Base-by-base conservation (phyloP, 306 rosid species). In the Macrotyloma uniflorum region DNA sequence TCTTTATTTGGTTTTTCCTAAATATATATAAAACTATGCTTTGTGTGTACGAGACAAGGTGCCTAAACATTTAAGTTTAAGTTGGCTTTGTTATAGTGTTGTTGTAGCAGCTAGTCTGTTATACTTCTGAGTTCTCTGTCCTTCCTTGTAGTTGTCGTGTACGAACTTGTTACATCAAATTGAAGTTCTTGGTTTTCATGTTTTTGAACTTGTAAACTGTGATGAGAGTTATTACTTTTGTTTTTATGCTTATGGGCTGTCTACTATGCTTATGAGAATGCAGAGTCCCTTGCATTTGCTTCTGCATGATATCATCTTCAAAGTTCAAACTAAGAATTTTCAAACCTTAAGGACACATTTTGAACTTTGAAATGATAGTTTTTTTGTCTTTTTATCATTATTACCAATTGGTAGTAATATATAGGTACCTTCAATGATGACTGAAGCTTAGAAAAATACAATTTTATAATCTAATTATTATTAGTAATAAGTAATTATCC, bases 51-150 rank as follows among this genome's bases (percentile, higher is more conserved):
- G 26, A 33, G 67, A 15, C 23, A 61, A 49, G 8, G 30, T 30
- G n/a, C 46, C 11, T 50, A n/a, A 16, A 11, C 10, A 18, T 18
- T 49, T 19, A 50, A 30, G 23, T 33, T 6, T 26, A 26, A 26
- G 28, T 26, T 26, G 6, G 38, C 55, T 43, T 14, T 23, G 40
- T 45, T 24, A 6, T 1, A 50, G 65, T 51, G 49, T 15, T 35
- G 28, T 64, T 64, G 47, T 11, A 70, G 46, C 24, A 5, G 24
- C 45, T 32, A 62, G 24, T 4, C 8, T 16, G 43, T 16, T 57
- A 24, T 74, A 16, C 72, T 81, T 70, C 62, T 71, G 67, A 35
- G 40, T 74, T 32, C 32, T 16, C n/a, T n/a, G n/a, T n/a, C 28
- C 28, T 57, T 79, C 46, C 72, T 14, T 51, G 59, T 20, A 57